Percentiles rank a stretch among this genome's conserved stretches.
Evolutionary conservation across 2,329 filamentous ascomycete genomes (phyloP).

Genomic region (Rhytidhysteron rufulum): DNA sequence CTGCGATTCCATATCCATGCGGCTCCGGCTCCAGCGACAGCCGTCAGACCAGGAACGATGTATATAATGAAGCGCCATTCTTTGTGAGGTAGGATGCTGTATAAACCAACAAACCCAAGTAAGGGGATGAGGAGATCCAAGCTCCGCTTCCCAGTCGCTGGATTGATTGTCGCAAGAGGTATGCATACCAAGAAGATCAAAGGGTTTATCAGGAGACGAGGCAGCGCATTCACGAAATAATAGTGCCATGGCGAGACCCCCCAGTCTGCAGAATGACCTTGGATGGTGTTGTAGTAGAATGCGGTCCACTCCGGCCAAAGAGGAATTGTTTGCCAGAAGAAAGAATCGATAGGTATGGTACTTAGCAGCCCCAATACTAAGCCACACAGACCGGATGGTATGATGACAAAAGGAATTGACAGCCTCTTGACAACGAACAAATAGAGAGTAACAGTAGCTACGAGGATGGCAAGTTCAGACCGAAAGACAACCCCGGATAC

Average conservation of each 20-base stretch:
- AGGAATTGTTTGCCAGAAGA: conserved; percentile 77
- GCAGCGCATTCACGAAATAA: conserved; percentile 79
- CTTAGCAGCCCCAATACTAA: conserved; percentile 62
- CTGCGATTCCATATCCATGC: conserved; percentile 59
- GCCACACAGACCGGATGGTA: conserved; percentile 64
- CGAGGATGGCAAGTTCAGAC: conserved; percentile 79
- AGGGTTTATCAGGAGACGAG: conserved; percentile 80
- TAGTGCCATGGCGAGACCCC: conserved; percentile 80
- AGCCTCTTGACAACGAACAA: conserved; percentile 57
- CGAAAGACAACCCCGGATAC: conserved; percentile 81
- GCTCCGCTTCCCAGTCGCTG: conserved; percentile 35
- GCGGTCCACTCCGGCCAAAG: conserved; percentile 88
- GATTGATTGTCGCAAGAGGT: conserved; percentile 50
- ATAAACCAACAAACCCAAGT: conserved; percentile 70
- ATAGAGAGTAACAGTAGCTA: conserved; percentile 63
- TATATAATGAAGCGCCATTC: conserved; percentile 96
- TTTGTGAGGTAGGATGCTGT: conserved; percentile 90
- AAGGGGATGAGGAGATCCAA: conserved; percentile 61
- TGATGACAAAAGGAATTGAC: conserved; percentile 53
- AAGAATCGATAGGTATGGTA: conserved; percentile 78
- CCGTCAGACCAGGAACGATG: conserved; percentile 74
- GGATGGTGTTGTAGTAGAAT: conserved; percentile 88
- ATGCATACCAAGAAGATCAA: conserved; percentile 53
- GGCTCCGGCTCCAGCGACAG: conserved; percentile 69
- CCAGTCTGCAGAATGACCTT: conserved; percentile 81